Conservation (phyloP, 2,329 filamentous ascomycete genomes). For the Esteya vermicola region DNA sequence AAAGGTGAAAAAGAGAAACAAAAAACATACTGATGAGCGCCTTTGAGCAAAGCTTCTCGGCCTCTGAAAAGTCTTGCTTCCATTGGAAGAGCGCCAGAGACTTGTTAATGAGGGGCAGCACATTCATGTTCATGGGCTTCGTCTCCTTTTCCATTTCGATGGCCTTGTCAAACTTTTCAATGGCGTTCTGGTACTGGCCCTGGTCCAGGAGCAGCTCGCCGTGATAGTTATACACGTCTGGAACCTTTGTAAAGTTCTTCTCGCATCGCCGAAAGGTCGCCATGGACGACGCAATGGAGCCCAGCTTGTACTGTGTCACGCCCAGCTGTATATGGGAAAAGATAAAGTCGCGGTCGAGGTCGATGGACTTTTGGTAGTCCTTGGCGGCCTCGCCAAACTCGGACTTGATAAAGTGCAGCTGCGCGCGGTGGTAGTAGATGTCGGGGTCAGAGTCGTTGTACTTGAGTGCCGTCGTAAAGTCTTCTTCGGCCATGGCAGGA, state of each 20-base stretch:
- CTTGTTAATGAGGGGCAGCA: slow-evolving; percentile 96
- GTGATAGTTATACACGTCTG: slow-evolving; percentile 99
- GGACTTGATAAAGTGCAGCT: slow-evolving; percentile 93
- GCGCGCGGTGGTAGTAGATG: slow-evolving; percentile 97
- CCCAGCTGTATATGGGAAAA: slow-evolving; percentile 99
- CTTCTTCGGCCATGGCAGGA: slow-evolving; percentile 70
- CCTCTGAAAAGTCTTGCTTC: slow-evolving; percentile 91
- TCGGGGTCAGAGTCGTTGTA: slow-evolving; percentile 86
- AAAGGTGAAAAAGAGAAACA: too few species aligned
- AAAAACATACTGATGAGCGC: slow-evolving; percentile 66
- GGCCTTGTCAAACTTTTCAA: slow-evolving; percentile 97
- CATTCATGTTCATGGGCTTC: slow-evolving; percentile 93
- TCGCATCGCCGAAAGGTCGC: slow-evolving; percentile 94
- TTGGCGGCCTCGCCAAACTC: slow-evolving; percentile 90
- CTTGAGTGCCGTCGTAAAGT: slow-evolving; percentile 73
- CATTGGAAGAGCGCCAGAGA: slow-evolving; percentile 93
- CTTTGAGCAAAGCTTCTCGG: slow-evolving; percentile 93
- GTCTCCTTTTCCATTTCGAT: slow-evolving; percentile 95
- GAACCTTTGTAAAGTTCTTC: slow-evolving; percentile 95
- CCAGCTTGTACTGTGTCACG: slow-evolving; percentile 99
- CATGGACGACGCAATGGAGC: slow-evolving; percentile 94
- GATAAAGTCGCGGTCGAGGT: slow-evolving; percentile 90
- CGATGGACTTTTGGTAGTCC: slow-evolving; percentile 98
- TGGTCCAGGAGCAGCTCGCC: slow-evolving; percentile 94
- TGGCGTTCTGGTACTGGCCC: slow-evolving; percentile 85